A percentile compares a stretch with the other conserved stretches of the same genome.
phyloP scores from a whole-genome alignment of 2,329 filamentous ascomycete genomes.

The Nigrospora sphaerica region DNA sequence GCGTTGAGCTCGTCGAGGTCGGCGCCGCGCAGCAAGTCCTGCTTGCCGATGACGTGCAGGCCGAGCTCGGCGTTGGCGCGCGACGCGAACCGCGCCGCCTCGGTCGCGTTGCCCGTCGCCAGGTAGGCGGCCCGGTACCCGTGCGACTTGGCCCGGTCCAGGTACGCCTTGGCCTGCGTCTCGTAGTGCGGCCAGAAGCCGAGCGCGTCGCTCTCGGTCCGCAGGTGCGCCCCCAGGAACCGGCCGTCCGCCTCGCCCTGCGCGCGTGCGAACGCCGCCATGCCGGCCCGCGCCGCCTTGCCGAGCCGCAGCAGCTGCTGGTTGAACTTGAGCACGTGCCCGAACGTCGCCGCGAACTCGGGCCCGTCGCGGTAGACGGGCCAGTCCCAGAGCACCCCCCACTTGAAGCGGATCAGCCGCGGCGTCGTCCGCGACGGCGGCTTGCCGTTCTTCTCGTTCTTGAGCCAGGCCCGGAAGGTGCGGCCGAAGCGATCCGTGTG shows the following conservation, averaged over 20 bases:
- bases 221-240: constrained; percentile 36
- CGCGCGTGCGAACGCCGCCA: constrained; percentile 21
- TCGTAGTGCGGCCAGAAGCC: constrained; percentile 37
- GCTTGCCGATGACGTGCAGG: constrained; percentile 30
- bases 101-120: constrained; percentile 35
- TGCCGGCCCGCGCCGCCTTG: constrained; percentile 23
- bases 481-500: constrained; percentile 30
- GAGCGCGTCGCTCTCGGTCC: constrained; percentile 39
- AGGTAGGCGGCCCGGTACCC: constrained; percentile 33
- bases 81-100: constrained; percentile 29
- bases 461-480: constrained; percentile 25
- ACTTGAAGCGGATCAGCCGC: constrained; percentile 32
- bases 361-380: constrained; percentile 37
- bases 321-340: constrained; percentile 32
- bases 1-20: constrained; percentile 25
- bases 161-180: constrained; percentile 31
- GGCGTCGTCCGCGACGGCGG: constrained; percentile 20
- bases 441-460: constrained; percentile 16
- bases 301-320: constrained; percentile 33
- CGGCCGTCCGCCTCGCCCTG: constrained; percentile 12
- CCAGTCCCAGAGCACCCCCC: constrained; percentile 39
- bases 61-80: constrained; percentile 22
- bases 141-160: constrained; percentile 22
- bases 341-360: constrained; percentile 37
- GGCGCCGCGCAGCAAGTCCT: constrained; percentile 22